Conservation (phyloP, 805 yeast species). For the Saccharomycopsis fermentans region DNA sequence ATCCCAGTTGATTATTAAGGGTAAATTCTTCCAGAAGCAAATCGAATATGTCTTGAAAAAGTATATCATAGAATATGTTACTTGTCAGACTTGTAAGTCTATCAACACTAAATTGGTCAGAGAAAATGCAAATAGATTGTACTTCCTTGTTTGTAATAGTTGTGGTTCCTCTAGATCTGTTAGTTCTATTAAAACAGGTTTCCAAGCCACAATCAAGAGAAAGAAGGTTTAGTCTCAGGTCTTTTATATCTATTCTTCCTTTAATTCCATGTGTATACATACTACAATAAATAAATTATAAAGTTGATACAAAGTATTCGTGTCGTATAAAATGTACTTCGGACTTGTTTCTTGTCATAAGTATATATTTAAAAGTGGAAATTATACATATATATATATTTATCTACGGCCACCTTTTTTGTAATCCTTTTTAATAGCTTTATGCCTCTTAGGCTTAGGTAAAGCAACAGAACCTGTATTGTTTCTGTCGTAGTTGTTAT, state of each 20-base stretch:
- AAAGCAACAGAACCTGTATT: neutral
- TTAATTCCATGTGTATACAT: neutral
- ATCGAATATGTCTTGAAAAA: conserved; percentile 94
- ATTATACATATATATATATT: no score
- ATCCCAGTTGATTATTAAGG: conserved; percentile 92
- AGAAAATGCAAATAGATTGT: conserved; percentile 92
- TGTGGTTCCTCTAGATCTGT: conserved; percentile 98
- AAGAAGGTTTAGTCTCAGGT: conserved; percentile 27
- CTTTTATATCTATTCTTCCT: neutral
- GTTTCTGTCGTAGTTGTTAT: neutral
- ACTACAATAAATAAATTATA: neutral
- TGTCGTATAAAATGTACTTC: neutral
- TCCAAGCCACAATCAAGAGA: conserved; percentile 94
- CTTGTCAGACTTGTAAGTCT: conserved; percentile 97
- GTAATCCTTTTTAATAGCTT: conserved; percentile 6
- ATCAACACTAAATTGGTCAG: conserved; percentile 93
- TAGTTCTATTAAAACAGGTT: conserved; percentile 96
- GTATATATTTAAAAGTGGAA: no score
- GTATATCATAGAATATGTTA: conserved; percentile 93
- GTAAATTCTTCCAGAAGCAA: conserved; percentile 96
- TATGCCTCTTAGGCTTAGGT: conserved; percentile 7
- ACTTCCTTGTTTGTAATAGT: conserved; percentile 93
- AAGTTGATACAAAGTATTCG: neutral
- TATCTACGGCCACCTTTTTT: neutral
- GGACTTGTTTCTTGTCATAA: neutral